phyloP scores from a whole-genome alignment of 2,329 filamentous ascomycete species.

The Cercospora citrullina region DNA sequence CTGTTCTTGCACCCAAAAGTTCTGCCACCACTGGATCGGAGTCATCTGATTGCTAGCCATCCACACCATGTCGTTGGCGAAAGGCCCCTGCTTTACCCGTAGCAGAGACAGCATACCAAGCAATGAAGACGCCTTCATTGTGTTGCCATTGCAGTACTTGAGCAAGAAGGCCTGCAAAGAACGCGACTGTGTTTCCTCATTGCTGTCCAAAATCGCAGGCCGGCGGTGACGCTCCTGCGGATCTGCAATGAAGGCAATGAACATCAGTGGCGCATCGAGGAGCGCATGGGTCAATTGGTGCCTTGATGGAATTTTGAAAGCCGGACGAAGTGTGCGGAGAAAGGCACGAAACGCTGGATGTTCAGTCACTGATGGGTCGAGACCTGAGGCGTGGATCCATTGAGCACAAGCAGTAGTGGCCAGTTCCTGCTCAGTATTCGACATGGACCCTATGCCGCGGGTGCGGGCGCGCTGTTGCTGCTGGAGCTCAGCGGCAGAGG shows the following conservation, averaged over 20 bases:
- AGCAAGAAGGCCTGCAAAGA: slow-evolving; percentile 29
- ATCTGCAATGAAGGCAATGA: slow-evolving; percentile 30
- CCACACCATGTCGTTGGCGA: slow-evolving; percentile 31
- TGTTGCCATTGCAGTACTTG: slow-evolving; percentile 29
- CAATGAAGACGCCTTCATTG: slow-evolving; percentile 22
- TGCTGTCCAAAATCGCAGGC: slow-evolving; percentile 29
- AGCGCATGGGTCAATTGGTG: slow-evolving; percentile 29
- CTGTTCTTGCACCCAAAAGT: slow-evolving; percentile 31
- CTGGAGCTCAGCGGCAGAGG: slow-evolving; percentile 29
- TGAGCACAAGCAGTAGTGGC: slow-evolving; percentile 29
- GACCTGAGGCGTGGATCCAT: slow-evolving; percentile 27
- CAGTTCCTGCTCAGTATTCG: slow-evolving; percentile 27
- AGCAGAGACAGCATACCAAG: slow-evolving; percentile 29
- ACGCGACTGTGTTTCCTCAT: slow-evolving; percentile 29
- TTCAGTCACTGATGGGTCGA: slow-evolving; percentile 24
- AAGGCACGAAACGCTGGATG: slow-evolving; percentile 30
- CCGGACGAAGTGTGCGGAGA: slow-evolving; percentile 26
- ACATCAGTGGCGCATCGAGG: slow-evolving; percentile 30
- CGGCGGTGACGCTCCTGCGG: slow-evolving; percentile 29
- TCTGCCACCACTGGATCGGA: slow-evolving; percentile 31
- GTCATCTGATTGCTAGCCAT: slow-evolving; percentile 31
- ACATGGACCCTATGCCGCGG: slow-evolving; percentile 30
- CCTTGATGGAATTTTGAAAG: slow-evolving; percentile 27
- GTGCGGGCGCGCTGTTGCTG: slow-evolving; percentile 30
- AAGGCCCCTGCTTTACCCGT: slow-evolving; percentile 29